Evolutionary conservation across 2,329 filamentous ascomycete species (phyloP), one percentile per base, ranked within the genome.

Genomic region (Gyromitra esculenta): DNA sequence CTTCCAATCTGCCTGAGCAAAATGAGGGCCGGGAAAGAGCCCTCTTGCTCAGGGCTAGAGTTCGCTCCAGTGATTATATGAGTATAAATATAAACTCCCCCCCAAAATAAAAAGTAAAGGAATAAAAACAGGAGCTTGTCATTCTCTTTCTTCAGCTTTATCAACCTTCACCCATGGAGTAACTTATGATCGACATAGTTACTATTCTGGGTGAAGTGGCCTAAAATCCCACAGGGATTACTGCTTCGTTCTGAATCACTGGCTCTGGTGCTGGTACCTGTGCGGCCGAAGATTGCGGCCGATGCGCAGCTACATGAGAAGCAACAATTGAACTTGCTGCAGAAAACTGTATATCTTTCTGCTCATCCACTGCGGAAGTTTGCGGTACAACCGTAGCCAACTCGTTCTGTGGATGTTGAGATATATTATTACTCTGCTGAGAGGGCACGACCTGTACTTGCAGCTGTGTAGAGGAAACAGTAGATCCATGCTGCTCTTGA

Each of bases 261-360:
- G 39, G 7, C 15, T 18, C 48, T 45, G 68, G 41, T 15, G 41
- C 18, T 18, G 31, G 41, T 15, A 31, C 31, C 13, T n/a, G 9
- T 21, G 62, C 3, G 35, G 39, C 39, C 39, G 18, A 43, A 41
- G 31, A 25, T 39, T 57, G 60, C 5, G 69, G 68, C 18, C 54
- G 68, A 6, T 73, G 70, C 8, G 70, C 70, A 59, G 70, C 70
- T n/a, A 73, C 70, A 48, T 73, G 70, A 48, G 70, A 73, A 48
- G 70, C 70, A 66, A 73, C 70, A 66, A 73, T 60, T 3, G 63
- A 73, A 37, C 70, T 73, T 25, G 70, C 41, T 50, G 70, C 70
- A 59, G 60, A 57, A 59, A 63, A 21, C 45, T 54, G 57, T 15
- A 31, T 64, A 35, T 64, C 57, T 7, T 71, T 64, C 64, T 71